Conservation (phyloP, 495 filamentous ascomycete species). For the Hypoxylon lienhwacheense region DNA sequence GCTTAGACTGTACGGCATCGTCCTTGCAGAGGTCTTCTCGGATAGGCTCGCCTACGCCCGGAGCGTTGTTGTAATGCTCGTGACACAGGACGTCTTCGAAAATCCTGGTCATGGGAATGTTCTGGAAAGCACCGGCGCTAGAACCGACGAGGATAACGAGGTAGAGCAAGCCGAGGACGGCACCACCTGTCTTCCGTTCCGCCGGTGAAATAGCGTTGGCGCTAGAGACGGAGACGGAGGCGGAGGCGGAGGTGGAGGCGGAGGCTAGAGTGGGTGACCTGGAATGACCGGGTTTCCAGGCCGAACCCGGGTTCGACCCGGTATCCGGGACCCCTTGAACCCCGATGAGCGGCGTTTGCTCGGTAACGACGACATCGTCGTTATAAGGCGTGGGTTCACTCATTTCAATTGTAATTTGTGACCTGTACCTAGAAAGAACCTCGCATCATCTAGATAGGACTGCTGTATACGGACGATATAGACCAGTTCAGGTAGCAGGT, state of each 20-base stretch:
- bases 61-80: slow-evolving; percentile 35
- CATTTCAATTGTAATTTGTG: too few species aligned
- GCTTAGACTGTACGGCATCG: slow-evolving; percentile 38
- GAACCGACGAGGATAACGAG: slow-evolving; percentile 24
- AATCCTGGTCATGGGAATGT: slow-evolving; percentile 39
- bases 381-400: not conserved
- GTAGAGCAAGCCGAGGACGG: slow-evolving; percentile 18
- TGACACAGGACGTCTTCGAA: slow-evolving; percentile 48
- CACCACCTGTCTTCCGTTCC: slow-evolving; percentile 1
- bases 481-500: too few species aligned
- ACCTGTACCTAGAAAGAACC: too few species aligned
- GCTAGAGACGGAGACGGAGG: slow-evolving; percentile 17
- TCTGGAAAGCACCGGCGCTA: slow-evolving; percentile 24
- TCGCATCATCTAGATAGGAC: too few species aligned
- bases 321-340: not conserved
- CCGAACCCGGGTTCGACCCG: not conserved
- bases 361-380: slow-evolving; percentile 18
- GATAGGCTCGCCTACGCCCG: slow-evolving; percentile 29
- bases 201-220: slow-evolving; percentile 2
- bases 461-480: too few species aligned
- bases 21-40: slow-evolving; percentile 42
- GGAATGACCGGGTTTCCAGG: slow-evolving; percentile 24
- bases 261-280: slow-evolving; percentile 11
- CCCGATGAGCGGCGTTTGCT: slow-evolving; percentile 24
- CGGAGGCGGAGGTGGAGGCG: too few species aligned